Conservation (phyloP, 345 rosid genomes). For the Hypericum androsaemum region DNA sequence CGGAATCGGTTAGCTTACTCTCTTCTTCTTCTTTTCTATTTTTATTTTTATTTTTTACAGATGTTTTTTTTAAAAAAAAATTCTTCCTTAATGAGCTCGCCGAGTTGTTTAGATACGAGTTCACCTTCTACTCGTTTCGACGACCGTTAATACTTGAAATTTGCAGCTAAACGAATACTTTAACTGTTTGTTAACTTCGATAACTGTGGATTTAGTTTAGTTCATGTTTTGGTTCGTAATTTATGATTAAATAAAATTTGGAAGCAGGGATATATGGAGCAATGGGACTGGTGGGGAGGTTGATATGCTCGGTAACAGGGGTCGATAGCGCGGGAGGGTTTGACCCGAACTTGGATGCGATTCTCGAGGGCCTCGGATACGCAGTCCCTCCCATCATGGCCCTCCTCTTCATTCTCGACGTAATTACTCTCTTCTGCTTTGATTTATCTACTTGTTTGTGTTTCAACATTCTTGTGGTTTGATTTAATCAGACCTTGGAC, state of each 20-base stretch:
- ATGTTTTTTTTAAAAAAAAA: not conserved
- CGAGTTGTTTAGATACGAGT: not conserved
- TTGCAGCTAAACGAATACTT: too few species aligned
- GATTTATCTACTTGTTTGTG: not conserved
- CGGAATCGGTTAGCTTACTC: conserved; percentile 59
- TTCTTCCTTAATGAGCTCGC: not conserved
- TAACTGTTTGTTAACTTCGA: too few species aligned
- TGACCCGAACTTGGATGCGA: conserved; percentile 59
- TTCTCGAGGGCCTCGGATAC: conserved; percentile 76
- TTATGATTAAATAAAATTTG: not conserved
- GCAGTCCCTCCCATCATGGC: conserved; percentile 95
- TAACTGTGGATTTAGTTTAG: not conserved
- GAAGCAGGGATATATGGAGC: conserved; percentile 77
- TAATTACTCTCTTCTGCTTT: conserved; percentile 15
- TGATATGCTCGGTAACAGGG: conserved; percentile 85
- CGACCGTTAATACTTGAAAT: too few species aligned
- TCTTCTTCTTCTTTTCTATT: not conserved
- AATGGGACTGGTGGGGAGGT: conserved; percentile 78
- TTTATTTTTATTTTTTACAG: not conserved
- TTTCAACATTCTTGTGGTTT: not conserved
- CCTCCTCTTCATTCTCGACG: conserved; percentile 85
- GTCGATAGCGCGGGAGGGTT: conserved; percentile 81
- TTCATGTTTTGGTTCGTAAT: not conserved
- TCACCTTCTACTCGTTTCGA: too few species aligned
- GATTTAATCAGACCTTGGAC: not conserved